Evolutionary conservation across 805 yeast species (phyloP).

Genomic region (Jamesozyma rosinii): DNA sequence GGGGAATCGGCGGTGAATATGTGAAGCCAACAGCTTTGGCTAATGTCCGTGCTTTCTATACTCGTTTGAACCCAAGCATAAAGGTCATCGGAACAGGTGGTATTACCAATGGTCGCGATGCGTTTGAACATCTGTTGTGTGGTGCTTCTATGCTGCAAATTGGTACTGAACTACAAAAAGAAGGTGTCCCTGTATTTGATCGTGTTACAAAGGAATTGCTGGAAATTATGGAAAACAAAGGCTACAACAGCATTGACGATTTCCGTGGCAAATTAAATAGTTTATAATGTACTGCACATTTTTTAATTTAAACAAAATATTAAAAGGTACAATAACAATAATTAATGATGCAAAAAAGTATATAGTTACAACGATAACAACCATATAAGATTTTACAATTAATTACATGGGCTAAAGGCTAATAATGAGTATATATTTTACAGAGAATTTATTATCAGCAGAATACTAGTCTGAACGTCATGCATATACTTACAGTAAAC

Average conservation of each 20-base stretch:
- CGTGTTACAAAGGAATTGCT: slow-evolving; percentile 18
- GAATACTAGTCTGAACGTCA: too few species aligned
- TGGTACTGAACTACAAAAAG: slow-evolving; percentile 24
- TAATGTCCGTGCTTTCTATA: slow-evolving; percentile 28
- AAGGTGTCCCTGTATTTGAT: slow-evolving; percentile 22
- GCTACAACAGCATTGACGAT: slow-evolving; percentile 25
- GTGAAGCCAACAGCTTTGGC: slow-evolving; percentile 29
- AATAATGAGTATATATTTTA: too few species aligned
- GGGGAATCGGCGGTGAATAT: slow-evolving; percentile 29
- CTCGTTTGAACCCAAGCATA: slow-evolving; percentile 23
- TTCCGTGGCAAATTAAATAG: slow-evolving; percentile 26
- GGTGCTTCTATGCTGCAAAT: slow-evolving; percentile 29
- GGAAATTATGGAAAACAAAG: slow-evolving; percentile 21
- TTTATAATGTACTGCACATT: slow-evolving; percentile 12
- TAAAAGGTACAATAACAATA: too few species aligned
- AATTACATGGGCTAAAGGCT: too few species aligned
- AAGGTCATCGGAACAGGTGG: slow-evolving; percentile 29
- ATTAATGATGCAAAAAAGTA: too few species aligned
- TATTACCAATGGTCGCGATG: slow-evolving; percentile 25
- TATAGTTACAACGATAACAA: too few species aligned
- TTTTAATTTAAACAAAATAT: too few species aligned
- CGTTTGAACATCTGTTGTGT: slow-evolving; percentile 27
- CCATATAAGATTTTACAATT: too few species aligned
- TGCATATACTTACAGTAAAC: too few species aligned
- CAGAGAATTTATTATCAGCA: too few species aligned